These are phyloP conservation scores for Cutaneotrichosporon sp. DNA, from an alignment of 1,284 basidiomycete genomes.

Conservation along the genomic window DNA sequence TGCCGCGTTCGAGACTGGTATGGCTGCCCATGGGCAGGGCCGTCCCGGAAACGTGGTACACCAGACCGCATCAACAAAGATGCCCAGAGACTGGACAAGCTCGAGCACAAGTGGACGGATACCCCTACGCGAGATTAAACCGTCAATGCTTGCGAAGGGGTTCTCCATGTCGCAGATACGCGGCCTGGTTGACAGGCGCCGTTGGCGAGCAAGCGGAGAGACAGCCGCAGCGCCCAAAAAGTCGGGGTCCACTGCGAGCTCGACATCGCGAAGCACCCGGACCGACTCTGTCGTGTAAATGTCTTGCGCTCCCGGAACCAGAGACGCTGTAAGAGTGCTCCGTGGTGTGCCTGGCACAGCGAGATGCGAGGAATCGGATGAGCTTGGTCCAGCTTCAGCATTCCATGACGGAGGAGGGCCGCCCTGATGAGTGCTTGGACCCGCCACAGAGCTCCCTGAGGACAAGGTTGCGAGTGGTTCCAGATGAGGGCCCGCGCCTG, in stretches of 20 bases:
- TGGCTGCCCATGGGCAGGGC: slow-evolving; percentile 17
- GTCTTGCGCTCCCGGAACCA: slow-evolving; percentile 13
- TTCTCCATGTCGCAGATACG: slow-evolving; percentile 32
- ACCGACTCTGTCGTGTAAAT: slow-evolving; percentile 40
- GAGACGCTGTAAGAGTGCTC: neutral
- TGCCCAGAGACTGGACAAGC: slow-evolving; percentile 38
- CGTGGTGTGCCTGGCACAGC: neutral
- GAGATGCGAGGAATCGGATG: slow-evolving; percentile 2
- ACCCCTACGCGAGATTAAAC: slow-evolving; percentile 30
- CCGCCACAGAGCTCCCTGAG: neutral
- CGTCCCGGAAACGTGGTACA: slow-evolving; percentile 19
- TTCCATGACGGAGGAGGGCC: neutral
- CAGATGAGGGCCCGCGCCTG: neutral
- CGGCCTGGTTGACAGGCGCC: slow-evolving; percentile 31
- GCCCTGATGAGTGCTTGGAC: neutral
- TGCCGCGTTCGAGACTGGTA: neutral
- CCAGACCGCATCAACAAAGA: slow-evolving; percentile 43
- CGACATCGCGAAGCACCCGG: slow-evolving; percentile 36
- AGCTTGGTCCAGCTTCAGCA: neutral
- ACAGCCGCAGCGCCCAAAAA: slow-evolving; percentile 13
- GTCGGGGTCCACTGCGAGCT: slow-evolving; percentile 39
- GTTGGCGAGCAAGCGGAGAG: neutral
- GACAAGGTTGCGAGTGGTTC: neutral
- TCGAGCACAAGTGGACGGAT: slow-evolving; percentile 42
- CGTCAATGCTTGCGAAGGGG: slow-evolving; percentile 33